A percentile compares a stretch with the other conserved stretches of the same genome.
These are phyloP conservation scores for Paracoccidioides brasiliensis DNA, from an alignment of 2,329 filamentous ascomycete species.

Conservation along the genomic window DNA sequence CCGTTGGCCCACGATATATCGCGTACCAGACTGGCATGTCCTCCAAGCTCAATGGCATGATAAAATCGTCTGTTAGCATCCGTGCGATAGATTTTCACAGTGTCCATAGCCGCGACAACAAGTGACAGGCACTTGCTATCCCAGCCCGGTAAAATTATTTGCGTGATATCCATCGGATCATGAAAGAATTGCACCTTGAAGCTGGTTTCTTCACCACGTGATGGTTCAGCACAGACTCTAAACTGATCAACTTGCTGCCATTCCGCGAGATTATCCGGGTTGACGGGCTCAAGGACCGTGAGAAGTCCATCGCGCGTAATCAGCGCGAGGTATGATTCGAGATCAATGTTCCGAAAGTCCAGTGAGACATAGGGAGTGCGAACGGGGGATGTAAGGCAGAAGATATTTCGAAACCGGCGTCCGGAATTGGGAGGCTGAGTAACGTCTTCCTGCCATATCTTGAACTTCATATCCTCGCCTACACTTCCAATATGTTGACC, in stretches of 20 bases:
- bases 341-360: constrained; percentile 70
- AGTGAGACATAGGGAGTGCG: constrained; percentile 61
- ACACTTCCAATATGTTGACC: constrained; percentile 82
- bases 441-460: constrained; percentile 85
- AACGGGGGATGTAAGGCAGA: constrained; percentile 51
- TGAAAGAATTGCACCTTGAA: constrained; percentile 84
- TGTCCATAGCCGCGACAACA: constrained; percentile 74
- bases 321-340: constrained; percentile 73
- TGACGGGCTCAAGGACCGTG: constrained; percentile 70
- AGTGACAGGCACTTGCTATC: constrained; percentile 65
- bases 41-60: constrained; percentile 60
- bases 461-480: constrained; percentile 78
- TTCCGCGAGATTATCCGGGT: constrained; percentile 65
- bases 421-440: constrained; percentile 61
- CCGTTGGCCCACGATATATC: constrained; percentile 89
- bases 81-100: constrained; percentile 72
- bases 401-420: constrained; percentile 63
- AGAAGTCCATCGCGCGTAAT: constrained; percentile 72
- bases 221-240: constrained; percentile 55
- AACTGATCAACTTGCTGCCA: constrained; percentile 67
- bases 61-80: constrained; percentile 67
- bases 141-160: constrained; percentile 66
- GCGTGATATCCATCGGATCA: constrained; percentile 59
- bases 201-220: constrained; percentile 70
- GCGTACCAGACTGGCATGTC: constrained; percentile 64